Evolutionary conservation across 2,329 filamentous ascomycete species (phyloP), one percentile per base, ranked within the genome.

Genomic region (Penicillium sp.): DNA sequence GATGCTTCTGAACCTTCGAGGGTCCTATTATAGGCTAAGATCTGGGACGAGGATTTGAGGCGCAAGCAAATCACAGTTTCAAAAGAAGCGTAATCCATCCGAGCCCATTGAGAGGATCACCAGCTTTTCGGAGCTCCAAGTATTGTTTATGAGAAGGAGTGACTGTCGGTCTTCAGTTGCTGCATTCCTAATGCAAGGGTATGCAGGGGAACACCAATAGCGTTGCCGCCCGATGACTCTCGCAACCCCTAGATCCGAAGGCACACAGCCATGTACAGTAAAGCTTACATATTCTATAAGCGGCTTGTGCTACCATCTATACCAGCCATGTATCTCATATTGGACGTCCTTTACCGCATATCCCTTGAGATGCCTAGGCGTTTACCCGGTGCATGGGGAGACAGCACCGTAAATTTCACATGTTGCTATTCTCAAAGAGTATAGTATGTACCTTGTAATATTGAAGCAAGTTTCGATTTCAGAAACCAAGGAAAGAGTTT

Each of bases 121-220:
- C 16, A 9, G 33, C 6, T 37, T 37, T 37, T 50, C 19, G 48
- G 26, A 19, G 22, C n/a, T 50, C 22, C 7, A 27, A 41, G 22
- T 37, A 37, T 29, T 50, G 48, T 50, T 50, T 50, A 41, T 50
- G 21, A 35, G 33, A 14, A 31, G 47, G 22, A 24, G 47, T 16
- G 24, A 22, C 37, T n/a, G 16, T 50, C 33, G 48, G 35, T 37
- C 47, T 24, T 9, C 11, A 10, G 7, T 13, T 48, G 31, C 29
- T 22, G 31, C 48, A 50, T 50, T 50, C 48, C 35, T 27, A 5
- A 35, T 11, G 48, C 48, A 50, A 50, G 48, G 48, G 48, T 26
- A 50, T 50, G 48, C 48, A 50, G 48, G 48, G 48, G 48, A 35
- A 50, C 33, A 50, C 33, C 48, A 50, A 39, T 50, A 50, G 7